Conservation (phyloP, 2,329 filamentous ascomycete genomes). For the Nigrospora oryzae region DNA sequence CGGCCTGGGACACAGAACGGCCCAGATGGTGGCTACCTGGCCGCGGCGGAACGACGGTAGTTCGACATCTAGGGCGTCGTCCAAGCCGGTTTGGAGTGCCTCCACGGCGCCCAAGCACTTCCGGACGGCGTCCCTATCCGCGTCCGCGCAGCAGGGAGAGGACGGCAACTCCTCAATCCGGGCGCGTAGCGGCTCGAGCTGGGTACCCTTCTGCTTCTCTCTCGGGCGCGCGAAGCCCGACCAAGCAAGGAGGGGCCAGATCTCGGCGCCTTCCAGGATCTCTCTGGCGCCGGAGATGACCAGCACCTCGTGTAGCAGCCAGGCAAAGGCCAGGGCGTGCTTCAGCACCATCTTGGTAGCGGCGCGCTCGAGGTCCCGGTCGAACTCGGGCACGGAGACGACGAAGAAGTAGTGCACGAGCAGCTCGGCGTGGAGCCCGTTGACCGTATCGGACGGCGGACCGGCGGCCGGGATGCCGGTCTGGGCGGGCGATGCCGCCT, state of each 20-base stretch:
- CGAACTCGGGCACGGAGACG: conserved; percentile 11
- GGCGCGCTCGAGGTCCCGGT: conserved; percentile 4
- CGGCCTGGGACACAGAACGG: neutral
- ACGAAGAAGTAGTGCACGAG: conserved; percentile 22
- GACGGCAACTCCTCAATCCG: neutral
- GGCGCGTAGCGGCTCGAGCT: conserved; percentile 1
- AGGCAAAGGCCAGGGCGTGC: conserved; percentile 17
- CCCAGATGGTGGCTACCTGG: neutral
- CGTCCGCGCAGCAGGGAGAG: neutral
- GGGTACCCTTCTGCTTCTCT: neutral
- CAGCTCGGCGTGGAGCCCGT: conserved; percentile 25
- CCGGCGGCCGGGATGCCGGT: no score
- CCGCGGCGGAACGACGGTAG: neutral
- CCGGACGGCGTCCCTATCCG: conserved; percentile 9
- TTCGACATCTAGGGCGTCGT: conserved; percentile 4
- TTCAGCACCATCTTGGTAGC: conserved; percentile 12
- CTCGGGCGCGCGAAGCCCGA: conserved; percentile 2
- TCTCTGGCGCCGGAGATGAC: conserved; percentile 21
- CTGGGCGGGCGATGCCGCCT: no score
- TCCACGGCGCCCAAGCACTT: conserved; percentile 14
- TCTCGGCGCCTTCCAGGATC: conserved; percentile 15
- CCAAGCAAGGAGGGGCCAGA: conserved; percentile 14
- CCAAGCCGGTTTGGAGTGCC: conserved; percentile 15
- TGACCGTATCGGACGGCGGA: conserved; percentile 9
- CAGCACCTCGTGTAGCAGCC: conserved; percentile 25